Evolutionary conservation across 2,329 filamentous ascomycete species (phyloP), one percentile per base, ranked within the genome.

Genomic region (Xylariaceae sp.): DNA sequence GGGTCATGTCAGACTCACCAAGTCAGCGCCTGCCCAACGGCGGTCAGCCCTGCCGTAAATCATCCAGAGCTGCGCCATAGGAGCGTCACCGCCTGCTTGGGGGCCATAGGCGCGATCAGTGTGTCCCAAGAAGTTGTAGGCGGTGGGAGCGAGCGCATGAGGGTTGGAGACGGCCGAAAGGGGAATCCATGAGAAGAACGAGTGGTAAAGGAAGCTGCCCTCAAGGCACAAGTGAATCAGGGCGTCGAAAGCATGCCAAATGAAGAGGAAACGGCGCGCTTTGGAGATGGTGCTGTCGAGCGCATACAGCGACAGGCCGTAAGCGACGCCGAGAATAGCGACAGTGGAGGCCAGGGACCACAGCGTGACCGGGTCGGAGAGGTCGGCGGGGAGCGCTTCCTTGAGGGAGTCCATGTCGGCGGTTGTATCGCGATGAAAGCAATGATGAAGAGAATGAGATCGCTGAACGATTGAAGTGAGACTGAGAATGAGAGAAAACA

Each of bases 221-320:
- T 97, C 92, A 66, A 97, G 87, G 67, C 90, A 76, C 70, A 95
- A 83, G 74, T 99, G 94, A 63, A 91, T 92, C 39, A 96, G 79
- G 31, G 89, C 89, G 68, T 96, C 91, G 72, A 95, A 95, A 35
- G 89, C 80, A 73, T 96, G 91, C 92, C 92, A 96, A 71, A 95
- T 81, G 77, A 96, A 96, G 57, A 96, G 83, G 65, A 88, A 73
- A 54, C 90, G 89, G 48, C 78, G 76, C 45, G 83, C 35, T 72
- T 66, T 1, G 79, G 70, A 11, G 1, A 74, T 63, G 15, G 71
- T 64, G 4, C 85, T 66, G 48, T 66, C 63, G 18, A 81, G 71
- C 18, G 71, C 69, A 43, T 55, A 59, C 30, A 71, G 71, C 10
- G 81, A 83, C 18, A 74, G 60, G 19, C 57, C 57, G 63, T 81